Conservation (phyloP, 225 moss, liverwort and hornwort genomes). For the Pseudisothecium myosuroides region DNA sequence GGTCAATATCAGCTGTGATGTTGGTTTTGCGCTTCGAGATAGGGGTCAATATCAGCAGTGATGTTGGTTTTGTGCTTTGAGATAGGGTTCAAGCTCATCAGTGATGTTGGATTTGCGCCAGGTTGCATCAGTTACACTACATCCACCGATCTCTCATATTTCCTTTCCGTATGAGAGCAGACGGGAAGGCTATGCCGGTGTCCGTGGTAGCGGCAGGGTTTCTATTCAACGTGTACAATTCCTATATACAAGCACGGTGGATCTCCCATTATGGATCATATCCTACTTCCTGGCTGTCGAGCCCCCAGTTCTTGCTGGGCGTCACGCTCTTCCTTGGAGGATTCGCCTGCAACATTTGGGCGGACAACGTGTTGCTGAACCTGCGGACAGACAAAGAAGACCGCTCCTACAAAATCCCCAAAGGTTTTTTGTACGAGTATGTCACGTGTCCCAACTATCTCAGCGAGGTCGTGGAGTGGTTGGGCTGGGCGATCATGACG, state of each 20-base stretch:
- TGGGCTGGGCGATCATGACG: constrained; percentile 87
- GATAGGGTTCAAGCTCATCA: neutral
- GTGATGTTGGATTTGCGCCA: neutral
- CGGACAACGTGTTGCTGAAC: constrained; percentile 56
- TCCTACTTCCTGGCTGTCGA: constrained; percentile 50
- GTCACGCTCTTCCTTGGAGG: constrained; percentile 38
- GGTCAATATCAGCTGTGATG: neutral
- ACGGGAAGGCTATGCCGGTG: constrained; percentile 75
- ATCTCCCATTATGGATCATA: constrained; percentile 69
- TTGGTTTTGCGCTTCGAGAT: neutral
- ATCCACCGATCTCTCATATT: constrained; percentile 73
- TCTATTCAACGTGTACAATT: constrained; percentile 54
- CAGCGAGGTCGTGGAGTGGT: constrained; percentile 74
- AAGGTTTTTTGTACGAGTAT: constrained; percentile 54
- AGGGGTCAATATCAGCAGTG: neutral
- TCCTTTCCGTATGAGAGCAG: constrained; percentile 68
- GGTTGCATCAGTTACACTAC: constrained; percentile 74
- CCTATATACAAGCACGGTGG: constrained; percentile 75
- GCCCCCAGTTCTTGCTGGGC: constrained; percentile 66
- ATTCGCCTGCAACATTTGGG: constrained; percentile 70
- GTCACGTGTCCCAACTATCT: constrained; percentile 75
- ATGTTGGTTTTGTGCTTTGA: neutral
- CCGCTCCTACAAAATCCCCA: constrained; percentile 66
- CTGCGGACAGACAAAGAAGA: constrained; percentile 53
- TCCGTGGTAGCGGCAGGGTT: constrained; percentile 27